Conservation (phyloP, 768 basidiomycete genomes). For the Megacollybia marginata region DNA sequence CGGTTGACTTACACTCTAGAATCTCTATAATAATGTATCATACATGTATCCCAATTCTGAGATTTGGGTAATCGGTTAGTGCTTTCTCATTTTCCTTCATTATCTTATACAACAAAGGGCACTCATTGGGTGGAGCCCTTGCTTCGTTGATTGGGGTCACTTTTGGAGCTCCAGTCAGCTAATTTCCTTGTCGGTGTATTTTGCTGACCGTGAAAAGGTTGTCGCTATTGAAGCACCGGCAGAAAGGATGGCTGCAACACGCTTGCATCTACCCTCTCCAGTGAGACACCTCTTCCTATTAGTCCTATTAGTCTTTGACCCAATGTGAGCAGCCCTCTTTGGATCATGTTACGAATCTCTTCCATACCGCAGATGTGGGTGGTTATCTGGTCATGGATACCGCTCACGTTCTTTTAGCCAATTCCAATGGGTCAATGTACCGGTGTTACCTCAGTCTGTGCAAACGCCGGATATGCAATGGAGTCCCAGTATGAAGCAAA, state of each 20-base stretch:
- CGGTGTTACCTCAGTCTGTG: conserved; percentile 50
- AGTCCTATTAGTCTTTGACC: not conserved
- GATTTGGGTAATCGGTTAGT: conserved; percentile 74
- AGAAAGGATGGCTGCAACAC: conserved; percentile 60
- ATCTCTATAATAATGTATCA: conserved; percentile 88
- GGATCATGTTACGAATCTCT: conserved; percentile 79
- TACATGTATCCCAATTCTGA: conserved; percentile 84
- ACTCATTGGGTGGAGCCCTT: conserved; percentile 82
- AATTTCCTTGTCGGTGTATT: too few species aligned
- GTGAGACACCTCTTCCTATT: conserved; percentile 26
- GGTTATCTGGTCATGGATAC: not conserved
- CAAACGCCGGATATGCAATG: conserved; percentile 70
- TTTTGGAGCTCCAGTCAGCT: conserved; percentile 75
- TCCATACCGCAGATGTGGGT: conserved; percentile 78
- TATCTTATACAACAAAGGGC: conserved; percentile 14
- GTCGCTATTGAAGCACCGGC: conserved; percentile 86
- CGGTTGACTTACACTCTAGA: conserved; percentile 34
- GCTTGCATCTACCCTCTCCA: conserved; percentile 74
- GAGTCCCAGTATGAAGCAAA: conserved; percentile 45
- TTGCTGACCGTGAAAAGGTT: not conserved
- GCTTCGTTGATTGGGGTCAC: conserved; percentile 81
- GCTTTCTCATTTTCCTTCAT: too few species aligned
- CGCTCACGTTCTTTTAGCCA: conserved; percentile 35
- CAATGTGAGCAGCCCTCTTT: conserved; percentile 46
- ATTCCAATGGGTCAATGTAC: conserved; percentile 83